A percentile compares a stretch with the other conserved stretches of the same genome.
These are phyloP conservation scores for Takashimella koratensis DNA, from an alignment of 1,284 basidiomycete species.

Conservation along the genomic window DNA sequence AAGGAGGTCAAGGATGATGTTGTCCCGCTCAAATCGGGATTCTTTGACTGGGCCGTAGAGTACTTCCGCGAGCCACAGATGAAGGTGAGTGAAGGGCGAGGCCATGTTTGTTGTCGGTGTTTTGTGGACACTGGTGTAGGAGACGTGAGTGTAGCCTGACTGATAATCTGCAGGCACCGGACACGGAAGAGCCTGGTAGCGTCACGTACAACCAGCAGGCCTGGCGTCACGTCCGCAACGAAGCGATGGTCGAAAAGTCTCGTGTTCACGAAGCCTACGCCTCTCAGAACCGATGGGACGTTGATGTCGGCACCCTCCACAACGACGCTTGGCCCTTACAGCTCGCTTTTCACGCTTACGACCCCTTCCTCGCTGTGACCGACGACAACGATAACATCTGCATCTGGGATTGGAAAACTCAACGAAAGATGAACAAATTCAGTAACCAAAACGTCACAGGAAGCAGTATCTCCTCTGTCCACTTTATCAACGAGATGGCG, in stretches of 20 bases:
- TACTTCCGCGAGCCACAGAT: constrained; percentile 99
- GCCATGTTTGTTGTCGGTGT: not conserved
- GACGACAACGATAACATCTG: constrained; percentile 85
- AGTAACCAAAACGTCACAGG: constrained; percentile 81
- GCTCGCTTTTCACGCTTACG: constrained; percentile 87
- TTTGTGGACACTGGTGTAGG: not conserved
- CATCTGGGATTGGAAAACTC: constrained; percentile 90
- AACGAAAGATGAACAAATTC: constrained; percentile 74
- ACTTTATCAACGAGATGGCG: constrained; percentile 94
- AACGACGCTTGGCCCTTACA: constrained; percentile 68
- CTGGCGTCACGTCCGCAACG: constrained; percentile 90
- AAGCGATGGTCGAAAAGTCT: constrained; percentile 69
- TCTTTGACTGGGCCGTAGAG: constrained; percentile 94
- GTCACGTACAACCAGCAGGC: constrained; percentile 91
- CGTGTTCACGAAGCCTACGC: constrained; percentile 60
- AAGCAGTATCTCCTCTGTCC: constrained; percentile 81
- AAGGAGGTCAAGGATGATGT: constrained; percentile 53
- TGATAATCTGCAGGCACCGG: constrained; percentile 65
- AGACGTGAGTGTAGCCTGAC: not conserved
- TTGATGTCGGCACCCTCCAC: constrained; percentile 69
- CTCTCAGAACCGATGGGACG: constrained; percentile 75
- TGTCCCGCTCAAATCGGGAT: constrained; percentile 83
- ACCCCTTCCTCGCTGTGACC: constrained; percentile 79
- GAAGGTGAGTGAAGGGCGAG: constrained; percentile 61
- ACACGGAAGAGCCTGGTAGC: constrained; percentile 92